A percentile compares a stretch with the other conserved stretches of the same genome.
Evolutionary conservation across 352 stramenopile species (phyloP).

Genomic region (Phytophthora ohioensis): DNA sequence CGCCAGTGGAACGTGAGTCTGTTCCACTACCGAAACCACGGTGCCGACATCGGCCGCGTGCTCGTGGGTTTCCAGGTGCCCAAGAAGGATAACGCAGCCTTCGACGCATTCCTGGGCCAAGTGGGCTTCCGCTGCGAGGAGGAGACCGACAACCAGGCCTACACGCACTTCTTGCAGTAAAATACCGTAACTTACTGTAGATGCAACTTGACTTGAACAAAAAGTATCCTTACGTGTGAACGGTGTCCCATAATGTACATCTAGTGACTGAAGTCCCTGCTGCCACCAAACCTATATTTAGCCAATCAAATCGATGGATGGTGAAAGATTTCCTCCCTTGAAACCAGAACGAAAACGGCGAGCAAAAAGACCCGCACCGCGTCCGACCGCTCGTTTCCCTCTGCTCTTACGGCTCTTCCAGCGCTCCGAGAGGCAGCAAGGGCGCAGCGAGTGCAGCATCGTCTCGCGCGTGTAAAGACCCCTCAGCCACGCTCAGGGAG

Average conservation of each 20-base stretch:
- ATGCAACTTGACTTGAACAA: slow-evolving; percentile 13
- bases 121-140: slow-evolving; percentile 85
- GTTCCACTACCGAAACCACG: slow-evolving; percentile 99
- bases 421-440: neutral
- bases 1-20: slow-evolving; percentile 97
- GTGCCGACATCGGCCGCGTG: slow-evolving; percentile 97
- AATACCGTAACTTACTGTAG: slow-evolving; percentile 6
- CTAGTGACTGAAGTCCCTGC: neutral
- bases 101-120: slow-evolving; percentile 69
- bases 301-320: slow-evolving; percentile 22
- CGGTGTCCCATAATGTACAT: neutral
- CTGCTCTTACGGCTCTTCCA: neutral
- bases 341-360: slow-evolving; percentile 32
- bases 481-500: neutral
- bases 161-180: slow-evolving; percentile 84
- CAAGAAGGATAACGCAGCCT: slow-evolving; percentile 56
- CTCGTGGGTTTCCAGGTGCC: slow-evolving; percentile 97
- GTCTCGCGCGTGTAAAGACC: slow-evolving; percentile 8
- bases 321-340: slow-evolving; percentile 37
- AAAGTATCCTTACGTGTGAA: neutral
- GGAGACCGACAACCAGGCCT: slow-evolving; percentile 87
- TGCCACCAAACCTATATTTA: neutral
- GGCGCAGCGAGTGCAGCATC: neutral
- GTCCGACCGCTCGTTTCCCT: slow-evolving; percentile 30
- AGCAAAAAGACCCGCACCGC: slow-evolving; percentile 19